These are phyloP conservation scores for Purshia tridentata DNA, from an alignment of 306 rosid species.

Conservation along the genomic window DNA sequence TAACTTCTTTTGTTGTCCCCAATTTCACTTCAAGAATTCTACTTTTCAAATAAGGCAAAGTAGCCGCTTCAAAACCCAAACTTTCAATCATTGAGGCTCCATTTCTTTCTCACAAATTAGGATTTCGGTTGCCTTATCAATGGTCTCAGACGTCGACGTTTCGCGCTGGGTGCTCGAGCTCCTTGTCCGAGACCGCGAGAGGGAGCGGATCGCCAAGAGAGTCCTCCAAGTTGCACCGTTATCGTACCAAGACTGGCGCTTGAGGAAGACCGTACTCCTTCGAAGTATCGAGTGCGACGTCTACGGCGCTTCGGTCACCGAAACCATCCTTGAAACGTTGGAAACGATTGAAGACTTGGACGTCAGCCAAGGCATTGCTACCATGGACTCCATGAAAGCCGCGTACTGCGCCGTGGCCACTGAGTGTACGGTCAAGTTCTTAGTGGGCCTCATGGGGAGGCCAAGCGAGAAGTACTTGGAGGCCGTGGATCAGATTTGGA, in stretches of 20 bases:
- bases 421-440: conserved; percentile 62
- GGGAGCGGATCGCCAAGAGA: conserved; percentile 35
- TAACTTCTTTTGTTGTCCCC: not conserved
- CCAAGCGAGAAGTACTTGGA: conserved; percentile 37
- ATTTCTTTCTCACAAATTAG: not conserved
- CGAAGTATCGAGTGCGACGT: conserved; percentile 47
- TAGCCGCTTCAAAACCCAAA: not conserved
- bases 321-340: conserved; percentile 41
- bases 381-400: conserved; percentile 34
- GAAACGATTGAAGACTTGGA: conserved; percentile 55
- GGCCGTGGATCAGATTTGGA: conserved; percentile 62
- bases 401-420: conserved; percentile 76
- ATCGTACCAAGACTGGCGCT: conserved; percentile 45
- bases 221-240: conserved; percentile 39
- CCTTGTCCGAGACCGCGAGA: conserved; percentile 48
- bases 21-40: not conserved
- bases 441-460: conserved; percentile 28
- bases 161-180: conserved; percentile 63
- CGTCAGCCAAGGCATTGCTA: conserved; percentile 17
- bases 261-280: conserved; percentile 61
- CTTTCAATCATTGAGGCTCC: not conserved
- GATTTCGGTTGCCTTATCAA: not conserved
- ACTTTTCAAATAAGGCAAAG: not conserved
- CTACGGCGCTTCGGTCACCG: conserved; percentile 40
- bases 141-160: conserved; percentile 38